Percentiles rank a stretch among this genome's conserved stretches.
These are phyloP conservation scores for Brettanomyces nanus DNA, from an alignment of 805 yeast species.

Conservation along the genomic window DNA sequence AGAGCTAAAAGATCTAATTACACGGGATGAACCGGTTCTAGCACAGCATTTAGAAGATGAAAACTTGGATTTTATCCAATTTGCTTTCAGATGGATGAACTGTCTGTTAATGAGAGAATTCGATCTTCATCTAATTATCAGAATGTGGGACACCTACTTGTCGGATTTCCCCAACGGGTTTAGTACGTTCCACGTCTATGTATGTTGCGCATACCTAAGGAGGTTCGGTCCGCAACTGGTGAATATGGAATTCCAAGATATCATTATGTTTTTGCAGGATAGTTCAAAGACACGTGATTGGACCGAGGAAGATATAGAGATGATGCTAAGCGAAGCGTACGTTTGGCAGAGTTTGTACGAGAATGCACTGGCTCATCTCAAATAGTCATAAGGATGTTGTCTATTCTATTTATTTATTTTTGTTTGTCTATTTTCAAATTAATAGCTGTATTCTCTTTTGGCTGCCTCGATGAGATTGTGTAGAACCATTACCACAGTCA, in stretches of 20 bases:
- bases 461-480: conserved; percentile 81
- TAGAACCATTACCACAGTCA: conserved; percentile 96
- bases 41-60: conserved; percentile 70
- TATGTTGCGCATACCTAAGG: conserved; percentile 92
- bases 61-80: conserved; percentile 90
- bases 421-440: not conserved
- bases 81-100: conserved; percentile 98
- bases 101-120: conserved; percentile 93
- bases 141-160: conserved; percentile 97
- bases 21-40: conserved; percentile 69
- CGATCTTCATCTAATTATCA: conserved; percentile 62
- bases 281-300: conserved; percentile 73
- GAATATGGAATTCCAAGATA: conserved; percentile 89
- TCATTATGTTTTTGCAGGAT: conserved; percentile 82
- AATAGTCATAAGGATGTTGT: conserved; percentile 16
- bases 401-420: not conserved
- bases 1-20: conserved; percentile 67
- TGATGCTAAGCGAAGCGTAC: conserved; percentile 89
- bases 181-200: conserved; percentile 90
- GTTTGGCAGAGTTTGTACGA: conserved; percentile 93
- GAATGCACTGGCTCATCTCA: conserved; percentile 82
- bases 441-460: conserved; percentile 17
- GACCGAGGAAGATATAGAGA: conserved; percentile 85
- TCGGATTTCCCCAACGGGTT: conserved; percentile 73
- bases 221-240: conserved; percentile 76